A percentile compares a stretch with the other conserved stretches of the same genome.
Conservation (phyloP, 139 green algal species). For the Volvox africanus region DNA sequence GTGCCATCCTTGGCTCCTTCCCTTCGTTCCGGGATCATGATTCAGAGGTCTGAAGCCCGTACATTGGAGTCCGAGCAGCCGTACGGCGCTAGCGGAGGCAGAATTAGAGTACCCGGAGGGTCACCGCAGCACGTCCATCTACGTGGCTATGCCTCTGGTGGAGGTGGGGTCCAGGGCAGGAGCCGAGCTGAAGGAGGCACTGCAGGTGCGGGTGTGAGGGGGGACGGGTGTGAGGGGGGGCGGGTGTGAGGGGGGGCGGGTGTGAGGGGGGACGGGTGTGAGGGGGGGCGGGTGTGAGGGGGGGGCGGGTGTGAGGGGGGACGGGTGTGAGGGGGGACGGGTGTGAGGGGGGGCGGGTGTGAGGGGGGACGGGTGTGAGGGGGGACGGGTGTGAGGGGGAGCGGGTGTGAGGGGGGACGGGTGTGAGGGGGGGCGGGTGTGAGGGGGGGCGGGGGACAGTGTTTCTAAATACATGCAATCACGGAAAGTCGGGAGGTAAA, state of each 20-base stretch:
- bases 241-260: too few species aligned
- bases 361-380: background rate
- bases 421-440: background rate
- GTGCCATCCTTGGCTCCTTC: background rate
- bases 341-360: background rate
- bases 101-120: slow-evolving; percentile 99
- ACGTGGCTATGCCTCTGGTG: slow-evolving; percentile 89
- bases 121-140: slow-evolving; percentile 87
- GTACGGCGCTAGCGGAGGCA: slow-evolving; percentile 96
- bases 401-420: background rate
- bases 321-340: background rate
- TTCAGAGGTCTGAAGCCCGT: slow-evolving; percentile 93
- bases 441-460: background rate
- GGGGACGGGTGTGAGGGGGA: background rate
- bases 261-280: too few species aligned
- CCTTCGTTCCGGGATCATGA: background rate
- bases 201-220: slow-evolving; percentile 35
- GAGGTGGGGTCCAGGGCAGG: slow-evolving; percentile 36
- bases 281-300: too few species aligned
- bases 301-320: background rate
- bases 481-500: too few species aligned
- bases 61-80: slow-evolving; percentile 95
- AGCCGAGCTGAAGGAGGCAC: slow-evolving; percentile 11
- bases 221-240: too few species aligned
- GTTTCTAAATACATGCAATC: too few species aligned